Base-by-base conservation (phyloP, 768 basidiomycete genomes). In the Tulasnella sp. region DNA sequence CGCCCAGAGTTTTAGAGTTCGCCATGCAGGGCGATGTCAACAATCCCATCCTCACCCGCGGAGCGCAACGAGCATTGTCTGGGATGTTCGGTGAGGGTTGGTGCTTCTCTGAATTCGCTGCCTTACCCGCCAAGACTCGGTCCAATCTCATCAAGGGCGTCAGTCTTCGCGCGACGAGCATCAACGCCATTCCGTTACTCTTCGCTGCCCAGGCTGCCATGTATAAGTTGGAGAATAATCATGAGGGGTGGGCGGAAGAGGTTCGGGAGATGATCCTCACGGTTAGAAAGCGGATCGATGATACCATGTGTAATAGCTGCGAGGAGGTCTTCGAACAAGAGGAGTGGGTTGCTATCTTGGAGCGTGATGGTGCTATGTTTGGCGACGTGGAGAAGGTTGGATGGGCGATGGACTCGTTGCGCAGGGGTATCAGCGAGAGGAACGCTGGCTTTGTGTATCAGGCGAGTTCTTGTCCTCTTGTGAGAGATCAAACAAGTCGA, bases 21-120 rank as follows among this genome's bases (percentile, higher is more conserved):
- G 79, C 91, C 0, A 63, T 83, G 1, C 68, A 76, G 0, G 80
- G 86, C 8, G 94, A 96, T 66, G 85, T 94, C 9, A 77, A 80
- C 60, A 89, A 91, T 66, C 64, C 74, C 0, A 73, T 78, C 38
- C 78, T 97, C 2, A 84, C 87, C 42, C 75, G 81, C 3, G 84
- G 84, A 0, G 82, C 87, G 0, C 76, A 87, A 11, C 75, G 83
- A 4, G 88, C 85, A 11, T 74, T 97, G 5, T 83, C 92, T 0
- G 83, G 84, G 0, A 76, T 89, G 29, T 97, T 89, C 66, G 91
- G 90, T 3, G 87, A 90, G 63, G 85, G 87, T 2, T 96, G 92
- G 93, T 85, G 82, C 69, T 85, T 80, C 0, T 69, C 78, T 38
- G 92, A 96, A 56, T 87, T 97, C 65, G 87, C 87, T 0, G 70